Evolutionary conservation across 176 grass and related monocot genomes (phyloP), one percentile per base, ranked within the genome.

Genomic region (Bonia amplexicaulis): DNA sequence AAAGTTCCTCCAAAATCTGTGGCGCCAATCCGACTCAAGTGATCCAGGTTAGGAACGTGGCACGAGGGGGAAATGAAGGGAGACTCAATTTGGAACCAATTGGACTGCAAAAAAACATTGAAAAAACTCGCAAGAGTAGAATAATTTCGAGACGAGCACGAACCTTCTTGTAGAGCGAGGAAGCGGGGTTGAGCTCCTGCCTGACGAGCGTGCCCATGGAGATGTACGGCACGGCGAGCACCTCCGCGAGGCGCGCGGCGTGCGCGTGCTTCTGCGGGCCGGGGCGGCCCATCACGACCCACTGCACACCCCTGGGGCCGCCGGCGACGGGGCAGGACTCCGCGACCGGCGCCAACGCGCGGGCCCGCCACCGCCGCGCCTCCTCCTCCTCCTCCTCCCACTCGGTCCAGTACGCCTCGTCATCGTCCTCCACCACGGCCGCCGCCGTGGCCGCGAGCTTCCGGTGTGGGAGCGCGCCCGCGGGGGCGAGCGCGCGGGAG

Each of bases 271-370:
- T 94, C 90, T 96, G 93, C 68, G 86, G 88, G 26, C 89, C 96
- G 9, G 93, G 93, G 8, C 76, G 90, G 44, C 92, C 93, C 95
- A 98, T 98, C 54, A 98, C 94, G 67, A 98, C 89, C 95, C 95
- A 98, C 87, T 95, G 95, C 48, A 92, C 82, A 8, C 91, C 93
- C 12, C 85, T 19, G 4, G 74, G 66, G 0, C 64, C 85, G 10
- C 77, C 79, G 13, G 73, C 87, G 26, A 55, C 89, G 1, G 86
- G 82, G 26, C 37, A 59, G 2, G 59, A 74, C 22, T 88, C 87
- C 4, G 75, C 55, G 0, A 59, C 29, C 0, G 79, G 90, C 59
- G 83, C 62, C 19, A 80, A 77, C 16, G 66, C 54, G 22, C 39
- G 64, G 23, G 71, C 84, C 8, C 81, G 68, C 23, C 6, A 12